Evolutionary conservation across 345 rosid species (phyloP), one percentile per base, ranked within the genome.

Genomic region (Lumnitzera racemosa): DNA sequence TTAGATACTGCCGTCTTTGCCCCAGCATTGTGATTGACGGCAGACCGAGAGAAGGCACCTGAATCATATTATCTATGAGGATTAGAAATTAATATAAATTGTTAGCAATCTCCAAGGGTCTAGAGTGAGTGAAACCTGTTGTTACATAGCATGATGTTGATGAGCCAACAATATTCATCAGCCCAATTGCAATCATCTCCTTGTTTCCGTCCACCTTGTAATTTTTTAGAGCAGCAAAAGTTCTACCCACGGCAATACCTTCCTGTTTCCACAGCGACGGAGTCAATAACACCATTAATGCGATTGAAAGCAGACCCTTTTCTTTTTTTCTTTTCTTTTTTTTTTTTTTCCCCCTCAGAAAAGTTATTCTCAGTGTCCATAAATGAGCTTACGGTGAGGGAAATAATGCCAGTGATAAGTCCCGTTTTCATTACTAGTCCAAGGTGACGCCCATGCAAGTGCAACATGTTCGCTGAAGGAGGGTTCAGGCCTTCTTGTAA

Each of bases 181-280:
- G 31, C 47, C 99, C 99, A 58, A 89, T 87, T 5, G 99, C 99
- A 59, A 94, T 84, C 97, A 94, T 94, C 72, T 94, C 99, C 80
- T 94, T 94, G 88, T 94, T 90, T 14, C 99, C 99, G 66, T 94
- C 99, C 14, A 87, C 87, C 71, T 85, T 81, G 73, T 90, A 94
- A 76, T 87, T 80, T 69, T 86, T 90, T 43, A 94, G 67, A 51
- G 91, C 83, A 41, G 97, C 99, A 65, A 94, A 90, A 55, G 99
- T 94, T 72, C 97, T 86, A 72, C 97, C 99, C 11, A 90, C 96
- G 36, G 99, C 99, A 65, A 94, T 86, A 12, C 99, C 99, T 80
- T 94, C 99, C 99, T 94, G 90, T 59, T 71, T n/a, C 11, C 63
- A 36, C 65, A 46, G 20, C 5, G 6, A 1, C 17, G 3, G 31